Evolutionary conservation across 75 land plant genomes (phyloP).

Genomic region (Chamaecyparis obtusa): DNA sequence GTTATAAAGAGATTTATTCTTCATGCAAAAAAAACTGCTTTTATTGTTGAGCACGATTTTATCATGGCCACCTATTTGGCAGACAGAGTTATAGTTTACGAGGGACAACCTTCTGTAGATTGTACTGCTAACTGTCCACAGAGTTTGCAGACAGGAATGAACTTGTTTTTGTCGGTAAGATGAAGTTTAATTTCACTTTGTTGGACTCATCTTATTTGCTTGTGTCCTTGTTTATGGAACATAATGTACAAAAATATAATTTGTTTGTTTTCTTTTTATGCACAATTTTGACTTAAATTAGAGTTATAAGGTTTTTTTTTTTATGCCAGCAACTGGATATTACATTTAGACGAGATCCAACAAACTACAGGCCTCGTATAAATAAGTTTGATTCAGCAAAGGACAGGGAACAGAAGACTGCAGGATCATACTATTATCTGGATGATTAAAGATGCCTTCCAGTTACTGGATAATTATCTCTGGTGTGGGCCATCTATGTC

Average conservation of each 20-base stretch:
- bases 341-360: slow-evolving; percentile 92
- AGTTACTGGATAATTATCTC: background rate
- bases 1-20: slow-evolving; percentile 97
- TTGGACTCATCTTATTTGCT: background rate
- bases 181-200: background rate
- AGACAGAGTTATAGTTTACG: slow-evolving; percentile 96
- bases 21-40: slow-evolving; percentile 99
- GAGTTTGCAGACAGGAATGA: slow-evolving; percentile 92
- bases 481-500: background rate
- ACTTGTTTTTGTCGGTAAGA: slow-evolving; percentile 89
- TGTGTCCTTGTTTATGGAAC: background rate
- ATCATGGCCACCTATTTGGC: slow-evolving; percentile 99
- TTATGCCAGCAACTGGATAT: slow-evolving; percentile 81
- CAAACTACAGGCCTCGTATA: slow-evolving; percentile 87
- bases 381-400: slow-evolving; percentile 95
- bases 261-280: background rate
- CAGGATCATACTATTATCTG: slow-evolving; percentile 93
- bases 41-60: slow-evolving; percentile 98
- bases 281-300: slow-evolving; percentile 6
- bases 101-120: slow-evolving; percentile 85
- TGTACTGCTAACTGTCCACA: slow-evolving; percentile 93
- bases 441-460: slow-evolving; percentile 59
- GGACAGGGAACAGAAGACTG: slow-evolving; percentile 91
- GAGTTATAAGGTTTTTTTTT: slow-evolving; percentile 13
- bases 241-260: background rate